A percentile compares a stretch with the other conserved stretches of the same genome.
Evolutionary conservation across 1,284 basidiomycete species (phyloP).

Genomic region (Rhodotorula sp.): DNA sequence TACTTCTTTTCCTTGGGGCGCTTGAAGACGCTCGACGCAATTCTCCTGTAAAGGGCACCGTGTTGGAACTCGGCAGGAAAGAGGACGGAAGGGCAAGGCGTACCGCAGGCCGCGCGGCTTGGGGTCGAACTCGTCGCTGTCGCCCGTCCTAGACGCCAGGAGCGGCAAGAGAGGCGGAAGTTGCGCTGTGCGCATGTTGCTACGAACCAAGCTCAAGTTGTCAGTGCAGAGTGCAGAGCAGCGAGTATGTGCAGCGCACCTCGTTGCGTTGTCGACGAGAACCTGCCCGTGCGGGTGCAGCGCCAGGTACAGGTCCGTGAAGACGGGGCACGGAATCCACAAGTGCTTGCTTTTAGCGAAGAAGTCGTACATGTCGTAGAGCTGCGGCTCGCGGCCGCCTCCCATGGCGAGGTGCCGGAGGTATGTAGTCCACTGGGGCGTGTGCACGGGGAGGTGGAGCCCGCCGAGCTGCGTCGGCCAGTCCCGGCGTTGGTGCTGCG

Average conservation of each 20-base stretch:
- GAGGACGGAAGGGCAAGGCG: too few relatives aligned
- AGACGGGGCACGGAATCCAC: neutral
- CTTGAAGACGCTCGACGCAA: too few relatives aligned
- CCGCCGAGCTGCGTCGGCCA: neutral
- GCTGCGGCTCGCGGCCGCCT: neutral
- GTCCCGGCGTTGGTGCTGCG: rapidly evolving
- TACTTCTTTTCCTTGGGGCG: too few relatives aligned
- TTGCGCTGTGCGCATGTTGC: too few relatives aligned
- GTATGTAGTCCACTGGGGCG: neutral
- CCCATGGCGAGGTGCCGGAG: neutral
- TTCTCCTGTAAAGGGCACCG: too few relatives aligned
- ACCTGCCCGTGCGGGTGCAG: neutral
- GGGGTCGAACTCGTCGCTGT: too few relatives aligned
- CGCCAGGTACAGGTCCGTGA: neutral
- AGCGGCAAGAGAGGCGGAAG: too few relatives aligned
- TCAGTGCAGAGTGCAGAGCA: too few relatives aligned
- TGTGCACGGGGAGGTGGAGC: neutral
- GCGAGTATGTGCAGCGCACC: neutral
- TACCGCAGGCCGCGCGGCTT: too few relatives aligned
- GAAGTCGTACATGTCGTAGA: neutral
- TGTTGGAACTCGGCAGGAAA: too few relatives aligned
- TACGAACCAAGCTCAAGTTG: too few relatives aligned
- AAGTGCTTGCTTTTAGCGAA: neutral
- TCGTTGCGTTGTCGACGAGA: neutral
- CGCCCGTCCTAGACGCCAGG: too few relatives aligned